phyloP scores from a whole-genome alignment of 2,329 filamentous ascomycete genomes.

The Penicillium sp. region DNA sequence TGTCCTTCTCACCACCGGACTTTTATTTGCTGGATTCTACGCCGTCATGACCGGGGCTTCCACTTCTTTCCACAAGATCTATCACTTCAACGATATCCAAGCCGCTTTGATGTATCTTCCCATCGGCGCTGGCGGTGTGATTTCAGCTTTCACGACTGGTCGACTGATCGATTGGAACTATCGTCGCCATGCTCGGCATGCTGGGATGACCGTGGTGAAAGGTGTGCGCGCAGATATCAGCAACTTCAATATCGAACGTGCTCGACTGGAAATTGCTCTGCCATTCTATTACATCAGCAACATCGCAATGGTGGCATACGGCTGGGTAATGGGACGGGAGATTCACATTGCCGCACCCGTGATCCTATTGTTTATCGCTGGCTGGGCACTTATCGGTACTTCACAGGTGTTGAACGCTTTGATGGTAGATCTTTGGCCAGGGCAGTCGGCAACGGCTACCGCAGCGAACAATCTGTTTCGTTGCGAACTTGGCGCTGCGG shows the following conservation, averaged over 20 bases:
- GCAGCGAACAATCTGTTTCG: slow-evolving; percentile 45
- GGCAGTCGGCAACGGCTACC: slow-evolving; percentile 38
- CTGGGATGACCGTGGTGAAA: slow-evolving; percentile 63
- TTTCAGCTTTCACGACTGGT: slow-evolving; percentile 47
- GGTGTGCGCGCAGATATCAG: slow-evolving; percentile 30
- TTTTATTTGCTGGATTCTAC: slow-evolving; percentile 53
- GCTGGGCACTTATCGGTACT: slow-evolving; percentile 36
- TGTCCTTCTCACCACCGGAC: slow-evolving; percentile 39
- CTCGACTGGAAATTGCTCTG: slow-evolving; percentile 36
- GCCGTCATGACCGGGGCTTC: slow-evolving; percentile 50
- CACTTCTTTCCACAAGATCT: slow-evolving; percentile 48
- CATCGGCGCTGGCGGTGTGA: slow-evolving; percentile 24
- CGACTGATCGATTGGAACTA: slow-evolving; percentile 71
- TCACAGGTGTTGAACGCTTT: slow-evolving; percentile 47
- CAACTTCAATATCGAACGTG: slow-evolving; percentile 53
- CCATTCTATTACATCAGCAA: slow-evolving; percentile 33
- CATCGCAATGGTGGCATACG: slow-evolving; percentile 33
- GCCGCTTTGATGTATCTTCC: slow-evolving; percentile 42
- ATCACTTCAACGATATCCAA: slow-evolving; percentile 51
- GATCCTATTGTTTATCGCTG: slow-evolving; percentile 36
- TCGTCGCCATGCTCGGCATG: slow-evolving; percentile 61
- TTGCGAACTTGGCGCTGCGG: slow-evolving; percentile 43
- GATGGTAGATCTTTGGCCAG: slow-evolving; percentile 46
- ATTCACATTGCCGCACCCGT: slow-evolving; percentile 36
- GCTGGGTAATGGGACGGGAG: slow-evolving; percentile 36